These are phyloP conservation scores for Chloranthus sessilifolius DNA, from an alignment of 164 flowering plant genomes.

Conservation along the genomic window DNA sequence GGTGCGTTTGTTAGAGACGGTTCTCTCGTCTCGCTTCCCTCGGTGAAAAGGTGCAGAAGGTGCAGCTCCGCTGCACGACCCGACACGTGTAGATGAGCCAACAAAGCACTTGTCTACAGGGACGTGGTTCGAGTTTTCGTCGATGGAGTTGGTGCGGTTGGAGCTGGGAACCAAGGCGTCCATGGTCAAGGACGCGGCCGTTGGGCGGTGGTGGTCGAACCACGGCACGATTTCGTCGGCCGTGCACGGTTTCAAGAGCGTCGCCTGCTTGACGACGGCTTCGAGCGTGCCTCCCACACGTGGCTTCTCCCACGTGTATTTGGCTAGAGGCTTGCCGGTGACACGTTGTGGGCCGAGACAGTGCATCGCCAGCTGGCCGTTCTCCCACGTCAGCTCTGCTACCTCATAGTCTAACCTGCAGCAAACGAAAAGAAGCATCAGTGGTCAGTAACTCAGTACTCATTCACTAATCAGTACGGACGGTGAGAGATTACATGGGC, in stretches of 20 bases:
- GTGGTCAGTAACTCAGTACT: too few species aligned
- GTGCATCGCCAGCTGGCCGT: slow-evolving; percentile 78
- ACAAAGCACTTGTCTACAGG: slow-evolving; percentile 19
- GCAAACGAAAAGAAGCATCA: too few species aligned
- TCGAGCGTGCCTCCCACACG: slow-evolving; percentile 73
- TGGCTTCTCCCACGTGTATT: slow-evolving; percentile 48
- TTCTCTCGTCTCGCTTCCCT: too few species aligned
- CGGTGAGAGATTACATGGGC: too few species aligned
- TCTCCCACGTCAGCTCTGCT: slow-evolving; percentile 87
- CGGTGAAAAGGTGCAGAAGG: too few species aligned
- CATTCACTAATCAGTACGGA: too few species aligned
- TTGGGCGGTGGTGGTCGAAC: slow-evolving; percentile 28
- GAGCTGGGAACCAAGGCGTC: slow-evolving; percentile 71
- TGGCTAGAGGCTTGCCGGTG: slow-evolving; percentile 20
- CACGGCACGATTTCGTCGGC: slow-evolving; percentile 33
- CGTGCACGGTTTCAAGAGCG: slow-evolving; percentile 14
- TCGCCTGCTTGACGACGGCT: slow-evolving; percentile 78
- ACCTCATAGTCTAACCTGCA: slow-evolving; percentile 69
- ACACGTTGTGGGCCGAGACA: slow-evolving; percentile 57
- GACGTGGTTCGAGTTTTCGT: slow-evolving; percentile 15
- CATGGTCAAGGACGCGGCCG: slow-evolving; percentile 23
- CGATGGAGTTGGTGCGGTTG: slow-evolving; percentile 10
- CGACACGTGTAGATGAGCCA: slow-evolving; percentile 38
- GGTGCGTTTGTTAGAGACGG: too few species aligned
- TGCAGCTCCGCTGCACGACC: slow-evolving; percentile 47